Conservation (phyloP, 2,329 filamentous ascomycete species). For the Aspergillus piperis region DNA sequence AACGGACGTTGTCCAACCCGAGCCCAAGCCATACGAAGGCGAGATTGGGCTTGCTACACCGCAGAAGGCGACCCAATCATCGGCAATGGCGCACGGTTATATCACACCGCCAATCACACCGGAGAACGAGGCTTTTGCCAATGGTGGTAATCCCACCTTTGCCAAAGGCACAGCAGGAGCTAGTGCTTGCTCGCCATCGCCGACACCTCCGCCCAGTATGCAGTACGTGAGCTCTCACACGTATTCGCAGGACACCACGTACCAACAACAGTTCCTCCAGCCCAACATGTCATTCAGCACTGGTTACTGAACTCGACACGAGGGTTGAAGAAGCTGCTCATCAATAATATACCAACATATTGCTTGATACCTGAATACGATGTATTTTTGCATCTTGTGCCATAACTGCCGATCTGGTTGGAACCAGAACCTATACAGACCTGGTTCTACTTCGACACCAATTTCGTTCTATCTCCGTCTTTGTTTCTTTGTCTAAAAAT, state of each 20-base stretch:
- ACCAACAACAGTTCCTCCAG: slow-evolving; percentile 37
- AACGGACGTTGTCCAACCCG: slow-evolving; percentile 35
- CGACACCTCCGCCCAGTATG: slow-evolving; percentile 38
- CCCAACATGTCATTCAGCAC: slow-evolving; percentile 39
- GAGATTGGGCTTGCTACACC: slow-evolving; percentile 47
- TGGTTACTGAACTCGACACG: slow-evolving; percentile 28
- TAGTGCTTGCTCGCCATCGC: slow-evolving; percentile 40
- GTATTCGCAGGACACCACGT: slow-evolving; percentile 39
- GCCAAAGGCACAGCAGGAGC: slow-evolving; percentile 30
- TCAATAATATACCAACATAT: slow-evolving; percentile 13
- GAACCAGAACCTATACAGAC: slow-evolving; percentile 3
- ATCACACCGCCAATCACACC: slow-evolving; percentile 52
- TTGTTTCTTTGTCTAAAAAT: slow-evolving; percentile 32
- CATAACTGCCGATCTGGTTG: slow-evolving; percentile 19
- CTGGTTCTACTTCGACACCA: slow-evolving; percentile 6
- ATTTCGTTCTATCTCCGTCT: slow-evolving; percentile 9
- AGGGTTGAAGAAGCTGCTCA: slow-evolving; percentile 5
- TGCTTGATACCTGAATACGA: slow-evolving; percentile 9
- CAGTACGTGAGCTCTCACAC: slow-evolving; percentile 40
- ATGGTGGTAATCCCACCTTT: slow-evolving; percentile 36
- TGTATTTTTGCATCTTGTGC: slow-evolving; percentile 16
- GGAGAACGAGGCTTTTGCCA: slow-evolving; percentile 45
- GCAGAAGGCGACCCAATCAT: slow-evolving; percentile 40
- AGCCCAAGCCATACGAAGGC: slow-evolving; percentile 43
- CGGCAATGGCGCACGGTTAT: slow-evolving; percentile 44